Conservation (phyloP, 179 eudicot genomes). For the Silene coronaria region DNA sequence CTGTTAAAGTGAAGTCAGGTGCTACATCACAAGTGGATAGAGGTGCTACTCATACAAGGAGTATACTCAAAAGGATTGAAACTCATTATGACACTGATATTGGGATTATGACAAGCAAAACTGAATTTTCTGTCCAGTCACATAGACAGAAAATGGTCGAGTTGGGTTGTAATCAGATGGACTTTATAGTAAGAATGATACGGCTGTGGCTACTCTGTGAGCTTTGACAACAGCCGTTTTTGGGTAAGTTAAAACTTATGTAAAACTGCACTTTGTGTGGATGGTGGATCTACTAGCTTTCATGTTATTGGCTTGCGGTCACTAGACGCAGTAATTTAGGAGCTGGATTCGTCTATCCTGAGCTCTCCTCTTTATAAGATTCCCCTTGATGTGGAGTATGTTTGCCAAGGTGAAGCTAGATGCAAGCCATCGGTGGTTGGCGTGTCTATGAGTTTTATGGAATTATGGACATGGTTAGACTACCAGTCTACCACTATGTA, state of each 20-base stretch:
- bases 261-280: too few relatives aligned
- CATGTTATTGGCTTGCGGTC: slow-evolving; percentile 38
- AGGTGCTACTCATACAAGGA: slow-evolving; percentile 27
- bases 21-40: slow-evolving; percentile 23
- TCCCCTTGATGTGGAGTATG: slow-evolving; percentile 38
- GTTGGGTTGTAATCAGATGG: slow-evolving; percentile 56
- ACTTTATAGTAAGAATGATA: slow-evolving; percentile 45
- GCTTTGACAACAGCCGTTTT: slow-evolving; percentile 39
- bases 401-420: slow-evolving; percentile 28
- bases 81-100: slow-evolving; percentile 83
- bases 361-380: slow-evolving; percentile 69
- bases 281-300: too few relatives aligned
- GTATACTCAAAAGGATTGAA: slow-evolving; percentile 45
- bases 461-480: too few relatives aligned
- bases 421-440: slow-evolving; percentile 21
- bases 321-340: slow-evolving; percentile 44
- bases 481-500: slow-evolving; percentile 45
- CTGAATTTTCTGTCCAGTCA: slow-evolving; percentile 54
- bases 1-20: slow-evolving; percentile 13
- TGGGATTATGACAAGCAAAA: slow-evolving; percentile 62
- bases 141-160: slow-evolving; percentile 54
- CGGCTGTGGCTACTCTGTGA: slow-evolving; percentile 23
- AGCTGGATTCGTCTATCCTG: slow-evolving; percentile 54
- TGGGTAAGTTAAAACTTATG: slow-evolving; percentile 33
- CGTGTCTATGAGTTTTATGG: too few relatives aligned